phyloP scores from a whole-genome alignment of 1,284 basidiomycete species.

The Stereum hirsutum region DNA sequence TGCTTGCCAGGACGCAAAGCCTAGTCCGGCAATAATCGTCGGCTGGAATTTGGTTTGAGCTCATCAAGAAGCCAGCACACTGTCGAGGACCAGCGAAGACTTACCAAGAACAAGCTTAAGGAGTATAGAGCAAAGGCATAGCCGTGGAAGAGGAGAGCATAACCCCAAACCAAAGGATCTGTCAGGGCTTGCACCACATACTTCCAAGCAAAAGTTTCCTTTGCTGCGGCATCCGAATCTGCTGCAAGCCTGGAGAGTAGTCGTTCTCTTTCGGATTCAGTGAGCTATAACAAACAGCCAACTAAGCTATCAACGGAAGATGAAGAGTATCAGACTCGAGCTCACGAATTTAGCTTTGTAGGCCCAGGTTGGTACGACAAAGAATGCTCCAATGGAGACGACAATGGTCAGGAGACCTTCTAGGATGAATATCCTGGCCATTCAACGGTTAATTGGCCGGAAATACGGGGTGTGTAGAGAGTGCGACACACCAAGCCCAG shows the following conservation, averaged over 20 bases:
- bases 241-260: conserved; percentile 36
- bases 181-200: conserved; percentile 44
- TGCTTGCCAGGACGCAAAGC: conserved; percentile 49
- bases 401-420: conserved; percentile 46
- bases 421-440: conserved; percentile 50
- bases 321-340: not conserved
- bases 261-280: conserved; percentile 35
- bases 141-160: conserved; percentile 58
- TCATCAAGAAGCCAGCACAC: too few species aligned
- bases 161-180: conserved; percentile 56
- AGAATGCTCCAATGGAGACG: conserved; percentile 40
- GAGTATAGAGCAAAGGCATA: conserved; percentile 52
- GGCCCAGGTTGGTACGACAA: conserved; percentile 49
- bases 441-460: not conserved
- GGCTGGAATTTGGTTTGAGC: conserved; percentile 30
- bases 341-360: conserved; percentile 45
- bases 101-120: conserved; percentile 43
- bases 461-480: too few species aligned
- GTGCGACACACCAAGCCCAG: conserved; percentile 37
- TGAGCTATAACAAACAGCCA: conserved; percentile 27
- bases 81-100: conserved; percentile 4
- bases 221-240: conserved; percentile 44
- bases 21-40: conserved; percentile 50
- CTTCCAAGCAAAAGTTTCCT: conserved; percentile 40
- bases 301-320: not conserved